A percentile compares a stretch with the other conserved stretches of the same genome.
phyloP scores from a whole-genome alignment of 2,329 filamentous ascomycete species.

The Helicocarpus griseus region DNA sequence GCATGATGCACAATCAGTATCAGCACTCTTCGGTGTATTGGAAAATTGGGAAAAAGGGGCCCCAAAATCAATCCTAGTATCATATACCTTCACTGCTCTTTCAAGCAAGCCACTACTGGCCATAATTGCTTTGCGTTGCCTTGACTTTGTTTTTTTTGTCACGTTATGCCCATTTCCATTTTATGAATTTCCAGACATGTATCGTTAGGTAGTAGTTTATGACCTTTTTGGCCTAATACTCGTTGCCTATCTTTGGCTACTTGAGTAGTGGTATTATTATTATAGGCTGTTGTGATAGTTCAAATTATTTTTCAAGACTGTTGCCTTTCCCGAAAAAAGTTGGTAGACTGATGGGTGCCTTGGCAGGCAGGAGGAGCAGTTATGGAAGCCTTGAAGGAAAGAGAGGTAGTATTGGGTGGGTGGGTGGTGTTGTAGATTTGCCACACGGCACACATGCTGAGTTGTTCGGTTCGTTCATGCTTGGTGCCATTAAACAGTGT shows the following conservation, averaged over 20 bases:
- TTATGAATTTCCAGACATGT: slow-evolving; percentile 1
- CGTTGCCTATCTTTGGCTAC: not conserved
- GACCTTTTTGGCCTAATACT: not conserved
- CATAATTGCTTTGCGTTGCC: not conserved
- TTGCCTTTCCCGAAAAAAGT: no score
- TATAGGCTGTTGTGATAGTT: not conserved
- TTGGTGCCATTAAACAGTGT: no score
- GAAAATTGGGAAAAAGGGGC: not conserved
- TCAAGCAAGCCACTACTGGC: not conserved
- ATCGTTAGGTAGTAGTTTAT: not conserved
- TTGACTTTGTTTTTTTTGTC: not conserved
- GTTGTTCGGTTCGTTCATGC: no score
- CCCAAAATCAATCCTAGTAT: not conserved
- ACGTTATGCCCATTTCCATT: not conserved
- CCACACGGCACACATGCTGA: no score
- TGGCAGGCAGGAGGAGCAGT: no score
- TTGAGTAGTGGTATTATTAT: not conserved
- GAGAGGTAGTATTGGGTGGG: no score
- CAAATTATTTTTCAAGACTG: no score
- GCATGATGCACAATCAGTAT: not conserved
- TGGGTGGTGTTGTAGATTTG: no score
- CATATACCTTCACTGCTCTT: not conserved
- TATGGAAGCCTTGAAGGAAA: no score
- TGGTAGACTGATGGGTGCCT: no score
- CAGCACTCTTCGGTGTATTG: not conserved